Evolutionary conservation across 345 rosid species (phyloP), one percentile per base, ranked within the genome.

Genomic region (Aethionema arabicum): DNA sequence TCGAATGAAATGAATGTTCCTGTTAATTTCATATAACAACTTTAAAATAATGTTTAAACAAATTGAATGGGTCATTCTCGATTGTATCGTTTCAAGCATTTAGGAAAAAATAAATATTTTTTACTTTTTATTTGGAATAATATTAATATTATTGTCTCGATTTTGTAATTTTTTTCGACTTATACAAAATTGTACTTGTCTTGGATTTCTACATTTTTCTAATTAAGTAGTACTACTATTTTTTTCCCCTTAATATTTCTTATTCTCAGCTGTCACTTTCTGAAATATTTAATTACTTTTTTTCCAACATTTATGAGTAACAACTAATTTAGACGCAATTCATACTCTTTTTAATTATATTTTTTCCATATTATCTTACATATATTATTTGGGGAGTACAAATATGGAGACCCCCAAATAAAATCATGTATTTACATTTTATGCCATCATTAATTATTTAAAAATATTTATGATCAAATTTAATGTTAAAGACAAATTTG

Each of bases 71-170:
- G 38, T 50, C 41, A 0, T 42, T 65, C 69, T 67, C 58, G 52
- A 30, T 50, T 41, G 7, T 41, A 7, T 58, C 65, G n/a, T 41
- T 41, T 21, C 5, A 57, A 16, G 42, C 70, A 29, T 60, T 48
- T 56, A 12, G 12, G 50, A 16, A 1, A 31, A 51, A 60, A 15
- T 11, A 36, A 8, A 27, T 0, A 46, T 39, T 51, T 62, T 53
- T 27, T 44, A 43, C 38, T 6, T 44, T 3, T 56, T 8, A 11
- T 32, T 21, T 21, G 27, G 27, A 21, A 21, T 21, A 1, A 2
- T 21, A 21, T n/a, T n/a, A 21, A 21, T 42, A 63, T 30, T 13
- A 65, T n/a, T 4, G 54, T 65, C 54, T 65, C 55, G 69, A 31
- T 36, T 52, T 36, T 9, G 5, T 44, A 11, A 13, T 33, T 35